Base-by-base conservation (phyloP, 176 grass and related monocot genomes). In the Rhynchospora pubera region DNA sequence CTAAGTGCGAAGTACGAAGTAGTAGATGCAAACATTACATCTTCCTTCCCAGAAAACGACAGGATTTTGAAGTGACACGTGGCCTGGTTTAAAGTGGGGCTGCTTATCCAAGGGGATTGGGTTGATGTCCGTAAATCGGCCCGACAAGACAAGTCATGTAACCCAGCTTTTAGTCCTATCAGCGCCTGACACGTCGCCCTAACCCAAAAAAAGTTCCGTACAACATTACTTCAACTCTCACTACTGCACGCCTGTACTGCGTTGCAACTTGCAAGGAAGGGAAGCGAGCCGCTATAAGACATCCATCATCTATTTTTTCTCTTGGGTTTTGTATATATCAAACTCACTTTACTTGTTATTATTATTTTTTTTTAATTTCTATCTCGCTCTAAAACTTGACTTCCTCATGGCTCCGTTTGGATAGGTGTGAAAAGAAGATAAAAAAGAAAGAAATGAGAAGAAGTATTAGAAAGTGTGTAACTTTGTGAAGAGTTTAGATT, bases 131-230 rank as follows among this genome's bases (percentile, higher is more conserved):
- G 57, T 51, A 47, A 26, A 67, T 59, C 34, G 65, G 63, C 44
- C 52, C 84, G 93, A 94, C 90, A 88, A 65, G 88, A 94, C 93
- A 83, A 86, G 85, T 86, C 89, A 83, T 11, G 21, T 7, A 44
- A 14, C 13, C 11, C 87, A 91, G 85, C 85, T 88, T 94, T 91
- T 83, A n/a, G 12, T 76, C 90, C 90, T 88, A 94, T 86, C 44
- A 12, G 62, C 39, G 15, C 3, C 81, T 83, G 90, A 94, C 93
- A 94, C 93, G 90, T 90, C 85, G 24, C 43, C 56, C 3, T 14
- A 57, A 64, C 53, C 50, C 22, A 85, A 50, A 34, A 66, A 32
- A 53, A 47, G 44, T 18, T 77, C 59, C 83, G 71, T 59, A 85
- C 42, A 62, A 23, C 3, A 57, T 65, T 24, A 22, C 57, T 26